Evolutionary conservation across 352 stramenopile species (phyloP).

Genomic region (Detonula confervacea): DNA sequence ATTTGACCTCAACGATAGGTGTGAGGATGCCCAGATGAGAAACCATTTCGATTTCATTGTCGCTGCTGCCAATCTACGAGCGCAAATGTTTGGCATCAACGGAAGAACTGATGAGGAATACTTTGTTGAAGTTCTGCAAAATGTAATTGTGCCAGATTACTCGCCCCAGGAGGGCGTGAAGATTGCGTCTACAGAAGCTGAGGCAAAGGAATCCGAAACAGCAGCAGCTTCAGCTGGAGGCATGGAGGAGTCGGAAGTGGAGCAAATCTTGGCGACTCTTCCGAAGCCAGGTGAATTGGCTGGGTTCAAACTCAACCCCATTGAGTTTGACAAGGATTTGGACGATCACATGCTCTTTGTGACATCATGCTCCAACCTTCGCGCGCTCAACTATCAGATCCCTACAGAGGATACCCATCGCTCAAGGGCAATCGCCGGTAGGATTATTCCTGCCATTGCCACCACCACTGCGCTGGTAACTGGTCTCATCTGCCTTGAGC

Average conservation of each 20-base stretch:
- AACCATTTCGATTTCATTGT: slow-evolving; percentile 96
- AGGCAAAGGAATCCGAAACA: slow-evolving; percentile 90
- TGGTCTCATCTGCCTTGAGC: slow-evolving; percentile 97
- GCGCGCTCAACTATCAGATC: slow-evolving; percentile 98
- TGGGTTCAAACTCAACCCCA: slow-evolving; percentile 91
- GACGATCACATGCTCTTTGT: slow-evolving; percentile 98
- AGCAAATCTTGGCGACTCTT: slow-evolving; percentile 88
- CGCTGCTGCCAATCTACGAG: slow-evolving; percentile 93
- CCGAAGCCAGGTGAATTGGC: slow-evolving; percentile 87
- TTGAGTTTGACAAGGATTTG: slow-evolving; percentile 99
- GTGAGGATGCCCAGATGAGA: slow-evolving; percentile 83
- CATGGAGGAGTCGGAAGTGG: slow-evolving; percentile 83
- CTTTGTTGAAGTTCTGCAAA: slow-evolving; percentile 87
- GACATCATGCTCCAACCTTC: slow-evolving; percentile 95
- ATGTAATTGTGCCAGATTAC: slow-evolving; percentile 93
- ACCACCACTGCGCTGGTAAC: slow-evolving; percentile 99
- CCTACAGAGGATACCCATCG: slow-evolving; percentile 96
- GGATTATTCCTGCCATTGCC: slow-evolving; percentile 99
- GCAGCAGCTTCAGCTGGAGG: slow-evolving; percentile 48
- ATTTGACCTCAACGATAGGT: slow-evolving; percentile 92
- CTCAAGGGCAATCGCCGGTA: slow-evolving; percentile 97
- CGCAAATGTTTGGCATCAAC: slow-evolving; percentile 93
- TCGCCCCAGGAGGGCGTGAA: slow-evolving; percentile 94
- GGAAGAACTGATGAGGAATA: slow-evolving; percentile 85
- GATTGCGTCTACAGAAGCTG: slow-evolving; percentile 97